phyloP scores from a whole-genome alignment of 2,329 filamentous ascomycete genomes.

The Rutstroemia sydowiana region DNA sequence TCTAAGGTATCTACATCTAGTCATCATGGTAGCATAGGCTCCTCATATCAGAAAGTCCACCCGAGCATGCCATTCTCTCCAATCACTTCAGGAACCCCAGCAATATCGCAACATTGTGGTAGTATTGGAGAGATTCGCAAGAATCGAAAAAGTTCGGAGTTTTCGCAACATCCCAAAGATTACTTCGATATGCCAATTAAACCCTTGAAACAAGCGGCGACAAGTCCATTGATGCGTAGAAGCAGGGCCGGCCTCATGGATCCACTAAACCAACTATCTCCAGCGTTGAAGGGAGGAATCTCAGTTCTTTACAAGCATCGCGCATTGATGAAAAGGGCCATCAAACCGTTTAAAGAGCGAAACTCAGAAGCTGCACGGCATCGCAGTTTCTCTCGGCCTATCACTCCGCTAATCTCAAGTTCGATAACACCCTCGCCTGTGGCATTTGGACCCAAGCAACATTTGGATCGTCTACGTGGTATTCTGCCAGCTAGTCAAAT shows the following conservation, averaged over 20 bases:
- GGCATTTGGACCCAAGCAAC: background rate
- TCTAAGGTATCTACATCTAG: background rate
- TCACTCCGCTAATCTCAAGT: background rate
- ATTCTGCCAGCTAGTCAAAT: background rate
- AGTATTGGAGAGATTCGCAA: too few species aligned
- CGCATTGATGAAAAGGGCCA: background rate
- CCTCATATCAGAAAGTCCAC: too few species aligned
- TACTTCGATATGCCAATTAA: too few species aligned
- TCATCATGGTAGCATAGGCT: too few species aligned
- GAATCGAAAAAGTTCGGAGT: too few species aligned
- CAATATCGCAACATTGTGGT: too few species aligned
- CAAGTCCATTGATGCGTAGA: too few species aligned
- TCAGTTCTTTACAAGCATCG: background rate
- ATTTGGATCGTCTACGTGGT: background rate
- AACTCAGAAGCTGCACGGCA: constrained; percentile 1
- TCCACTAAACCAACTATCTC: background rate
- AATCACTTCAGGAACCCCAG: too few species aligned
- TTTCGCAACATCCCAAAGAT: too few species aligned
- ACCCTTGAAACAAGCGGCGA: too few species aligned
- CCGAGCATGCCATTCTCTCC: too few species aligned
- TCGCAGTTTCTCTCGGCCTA: background rate
- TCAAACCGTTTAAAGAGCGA: background rate
- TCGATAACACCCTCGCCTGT: background rate
- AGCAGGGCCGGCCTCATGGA: background rate
- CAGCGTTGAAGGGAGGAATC: background rate